Evolutionary conservation across 768 basidiomycete species (phyloP), one percentile per base, ranked within the genome.

Genomic region (Phanerodontia chrysosporium): DNA sequence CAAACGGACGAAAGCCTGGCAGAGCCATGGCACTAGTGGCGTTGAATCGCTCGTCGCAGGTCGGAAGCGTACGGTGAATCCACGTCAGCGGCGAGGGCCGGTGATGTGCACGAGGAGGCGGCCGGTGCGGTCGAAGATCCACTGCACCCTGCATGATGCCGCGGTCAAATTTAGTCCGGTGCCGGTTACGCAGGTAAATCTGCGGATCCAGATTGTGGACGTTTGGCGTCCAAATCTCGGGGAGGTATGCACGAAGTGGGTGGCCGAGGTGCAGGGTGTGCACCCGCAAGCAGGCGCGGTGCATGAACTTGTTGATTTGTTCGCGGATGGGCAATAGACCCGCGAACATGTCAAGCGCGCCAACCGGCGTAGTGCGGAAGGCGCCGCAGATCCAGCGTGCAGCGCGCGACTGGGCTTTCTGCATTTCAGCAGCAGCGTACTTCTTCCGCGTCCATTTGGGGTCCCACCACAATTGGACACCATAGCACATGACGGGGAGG

Each of bases 391-490:
- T 65, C 64, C 64, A 62, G 21, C 62, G 44, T 5, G 51, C 52
- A 1, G 64, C 64, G 3, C 57, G 28, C 22, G 42, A 29, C 45
- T 66, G 65, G 4, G 61, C 63, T 29, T 53, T 58, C 27, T 60
- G 55, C n/a, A 66, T 28, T 28, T 54, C 53, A 0, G 48, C 30
- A 10, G 52, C 10, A 27, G 45, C 39, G 51, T 48, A 60, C 49
- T 58, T 51, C n/a, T 24, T 39, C 1, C 55, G 53, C 24, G 53
- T 54, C 49, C 59, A 57, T 3, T 27, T 18, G 8, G 62, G 62
- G 5, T 49, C 13, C 62, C 64, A 66, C 65, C 66, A 66, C 2
- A 66, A 55, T 24, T 58, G 57, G 0, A 51, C 53, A 0, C 66
- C 64, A 24, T 67, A 67, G 22, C 51, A 51, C 53, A 66, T 57